Evolutionary conservation across 2,329 filamentous ascomycete species (phyloP).

Genomic region (Neoarthrinium moseri): DNA sequence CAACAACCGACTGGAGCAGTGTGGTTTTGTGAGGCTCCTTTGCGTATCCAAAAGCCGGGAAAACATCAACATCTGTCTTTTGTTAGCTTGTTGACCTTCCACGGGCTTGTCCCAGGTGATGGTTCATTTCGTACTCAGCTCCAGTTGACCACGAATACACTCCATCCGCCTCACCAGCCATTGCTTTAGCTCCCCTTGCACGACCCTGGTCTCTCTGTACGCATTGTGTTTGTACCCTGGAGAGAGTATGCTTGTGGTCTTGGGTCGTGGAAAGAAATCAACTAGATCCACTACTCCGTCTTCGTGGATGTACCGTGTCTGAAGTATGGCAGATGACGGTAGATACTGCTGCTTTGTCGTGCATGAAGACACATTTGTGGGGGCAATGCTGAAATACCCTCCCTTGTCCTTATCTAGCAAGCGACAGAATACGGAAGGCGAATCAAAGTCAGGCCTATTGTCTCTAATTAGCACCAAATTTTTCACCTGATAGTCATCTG

Average conservation of each 20-base stretch:
- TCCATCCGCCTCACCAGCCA: conserved; percentile 72
- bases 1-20: conserved; percentile 44
- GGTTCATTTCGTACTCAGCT: conserved; percentile 50
- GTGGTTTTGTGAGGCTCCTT: conserved; percentile 60
- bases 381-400: conserved; percentile 69
- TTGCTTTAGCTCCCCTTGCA: conserved; percentile 64
- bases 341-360: conserved; percentile 79
- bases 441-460: conserved; percentile 78
- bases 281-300: conserved; percentile 71
- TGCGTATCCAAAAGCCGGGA: conserved; percentile 72
- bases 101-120: no score
- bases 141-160: conserved; percentile 66
- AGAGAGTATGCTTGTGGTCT: conserved; percentile 51
- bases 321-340: conserved; percentile 71
- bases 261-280: conserved; percentile 74
- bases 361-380: conserved; percentile 47
- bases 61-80: conserved; percentile 61
- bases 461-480: no score
- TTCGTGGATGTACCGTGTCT: conserved; percentile 76
- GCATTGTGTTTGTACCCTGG: conserved; percentile 47
- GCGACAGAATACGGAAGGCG: conserved; percentile 72
- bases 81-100: no score
- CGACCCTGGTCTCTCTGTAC: conserved; percentile 51
- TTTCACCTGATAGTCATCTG: no score
- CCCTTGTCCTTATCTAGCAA: conserved; percentile 73